Conservation (phyloP, 2,329 filamentous ascomycete genomes). For the Clonostachys rhizophaga region DNA sequence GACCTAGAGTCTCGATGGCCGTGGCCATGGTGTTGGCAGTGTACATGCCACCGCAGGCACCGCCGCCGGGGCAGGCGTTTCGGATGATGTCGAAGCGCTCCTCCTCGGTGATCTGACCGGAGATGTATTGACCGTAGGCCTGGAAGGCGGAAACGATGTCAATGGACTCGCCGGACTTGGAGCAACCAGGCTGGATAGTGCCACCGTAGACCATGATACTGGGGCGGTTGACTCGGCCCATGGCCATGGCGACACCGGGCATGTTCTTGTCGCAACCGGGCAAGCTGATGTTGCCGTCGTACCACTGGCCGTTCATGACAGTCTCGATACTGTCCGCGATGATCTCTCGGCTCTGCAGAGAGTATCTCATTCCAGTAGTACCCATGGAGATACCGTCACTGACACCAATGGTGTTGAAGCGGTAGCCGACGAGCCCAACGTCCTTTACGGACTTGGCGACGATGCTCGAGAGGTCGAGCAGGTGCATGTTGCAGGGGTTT, state of each 20-base stretch:
- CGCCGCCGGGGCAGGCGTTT: conserved; percentile 66
- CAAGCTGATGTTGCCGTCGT: conserved; percentile 94
- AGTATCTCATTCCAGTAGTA: conserved; percentile 94
- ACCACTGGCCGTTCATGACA: conserved; percentile 98
- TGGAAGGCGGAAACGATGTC: conserved; percentile 98
- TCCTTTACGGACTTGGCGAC: conserved; percentile 59
- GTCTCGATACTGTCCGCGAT: conserved; percentile 99
- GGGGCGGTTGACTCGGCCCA: conserved; percentile 91
- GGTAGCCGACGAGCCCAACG: conserved; percentile 83
- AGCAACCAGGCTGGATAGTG: conserved; percentile 88
- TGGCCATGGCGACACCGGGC: conserved; percentile 88
- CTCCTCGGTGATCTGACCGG: conserved; percentile 86
- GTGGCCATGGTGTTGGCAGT: conserved; percentile 94
- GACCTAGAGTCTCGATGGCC: conserved; percentile 87
- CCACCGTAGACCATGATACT: conserved; percentile 98
- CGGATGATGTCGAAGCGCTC: conserved; percentile 92
- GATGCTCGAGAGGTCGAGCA: conserved; percentile 80
- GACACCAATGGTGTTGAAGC: conserved; percentile 99
- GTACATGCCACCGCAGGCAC: conserved; percentile 84
- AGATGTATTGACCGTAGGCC: conserved; percentile 91
- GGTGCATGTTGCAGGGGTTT: conserved; percentile 99
- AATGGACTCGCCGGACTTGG: conserved; percentile 67
- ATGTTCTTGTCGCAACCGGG: conserved; percentile 99
- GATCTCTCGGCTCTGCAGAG: conserved; percentile 88
- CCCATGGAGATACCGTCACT: conserved; percentile 98